These are phyloP conservation scores for Sarocladium kiliense DNA, from an alignment of 2,329 filamentous ascomycete species.

Conservation along the genomic window DNA sequence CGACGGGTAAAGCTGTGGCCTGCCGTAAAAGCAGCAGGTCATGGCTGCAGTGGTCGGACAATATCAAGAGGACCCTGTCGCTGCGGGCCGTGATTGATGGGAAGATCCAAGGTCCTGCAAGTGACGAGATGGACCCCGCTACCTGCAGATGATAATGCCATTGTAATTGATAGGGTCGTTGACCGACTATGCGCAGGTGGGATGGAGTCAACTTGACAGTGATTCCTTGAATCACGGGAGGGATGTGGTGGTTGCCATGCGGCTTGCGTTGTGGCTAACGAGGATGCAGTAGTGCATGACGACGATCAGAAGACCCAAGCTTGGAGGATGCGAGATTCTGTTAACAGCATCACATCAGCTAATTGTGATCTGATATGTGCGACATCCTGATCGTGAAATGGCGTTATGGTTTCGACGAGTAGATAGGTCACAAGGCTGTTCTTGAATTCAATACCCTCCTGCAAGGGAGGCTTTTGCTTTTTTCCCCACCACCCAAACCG, in stretches of 20 bases:
- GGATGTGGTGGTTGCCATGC: not conserved
- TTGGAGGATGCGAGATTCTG: too few relatives aligned
- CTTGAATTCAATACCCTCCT: not conserved
- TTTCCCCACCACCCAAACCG: not conserved
- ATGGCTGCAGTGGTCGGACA: not conserved
- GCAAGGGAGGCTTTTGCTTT: not conserved
- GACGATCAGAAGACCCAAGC: too few relatives aligned
- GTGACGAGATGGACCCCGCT: not conserved
- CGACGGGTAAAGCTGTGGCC: not conserved
- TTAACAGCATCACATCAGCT: too few relatives aligned
- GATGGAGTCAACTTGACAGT: not conserved
- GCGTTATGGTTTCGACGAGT: not conserved
- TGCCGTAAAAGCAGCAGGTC: not conserved
- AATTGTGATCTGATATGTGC: not conserved
- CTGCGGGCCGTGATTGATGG: not conserved
- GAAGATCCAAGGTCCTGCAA: not conserved
- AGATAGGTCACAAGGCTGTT: not conserved
- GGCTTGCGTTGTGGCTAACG: not conserved
- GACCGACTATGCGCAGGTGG: not conserved
- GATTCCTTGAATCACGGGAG: not conserved
- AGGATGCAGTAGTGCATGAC: not conserved
- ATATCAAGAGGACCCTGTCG: not conserved
- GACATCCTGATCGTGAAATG: not conserved
- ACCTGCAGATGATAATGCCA: not conserved
- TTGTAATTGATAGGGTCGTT: not conserved